Base-by-base conservation (phyloP, 345 rosid genomes). In the Melaleuca quinquenervia region DNA sequence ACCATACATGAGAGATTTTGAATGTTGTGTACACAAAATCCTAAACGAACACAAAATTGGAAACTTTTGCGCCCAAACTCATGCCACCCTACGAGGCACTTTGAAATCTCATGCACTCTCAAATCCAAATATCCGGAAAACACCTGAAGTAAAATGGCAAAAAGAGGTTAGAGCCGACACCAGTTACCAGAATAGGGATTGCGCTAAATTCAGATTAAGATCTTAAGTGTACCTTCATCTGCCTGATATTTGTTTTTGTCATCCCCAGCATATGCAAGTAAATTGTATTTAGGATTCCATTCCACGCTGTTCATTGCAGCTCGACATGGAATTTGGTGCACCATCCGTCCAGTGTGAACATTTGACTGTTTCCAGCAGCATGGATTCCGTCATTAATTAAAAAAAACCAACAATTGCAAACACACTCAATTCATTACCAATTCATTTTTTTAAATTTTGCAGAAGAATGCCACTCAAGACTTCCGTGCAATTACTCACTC, bases 221-320 rank as follows among this genome's bases (percentile, higher is more conserved):
- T 44, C 54, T 15, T 52, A 21, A 6, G 32, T 9, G 62, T 48
- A 96, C 99, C 99, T 95, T 96, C 98, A 91, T 96, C 98, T 76
- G 94, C 91, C 87, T 92, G 93, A 89, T 96, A 94, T 88, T 97
- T 97, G 91, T 91, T 97, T 92, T 96, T 96, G 94, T 97, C 99
- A 90, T 97, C 98, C 45, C 99, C 99, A 29, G 99, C 99, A 88
- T 91, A 96, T 22, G 99, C 99, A 85, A 97, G 98, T 82, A 97
- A 91, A 90, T 96, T 97, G 90, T 90, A 92, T 85, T 94, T 96
- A 82, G 98, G 99, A 90, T 96, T 97, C 99, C 99, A 96, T 88
- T 97, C 99, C 32, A 97, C 99, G 8, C 98, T 97, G 82, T 97
- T 97, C 99, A 96, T 95, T 16, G 98, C 98, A 78, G 98, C 98